A percentile compares a stretch with the other conserved stretches of the same genome.
Evolutionary conservation across 768 basidiomycete species (phyloP).

Genomic region (Boletellus sp.): DNA sequence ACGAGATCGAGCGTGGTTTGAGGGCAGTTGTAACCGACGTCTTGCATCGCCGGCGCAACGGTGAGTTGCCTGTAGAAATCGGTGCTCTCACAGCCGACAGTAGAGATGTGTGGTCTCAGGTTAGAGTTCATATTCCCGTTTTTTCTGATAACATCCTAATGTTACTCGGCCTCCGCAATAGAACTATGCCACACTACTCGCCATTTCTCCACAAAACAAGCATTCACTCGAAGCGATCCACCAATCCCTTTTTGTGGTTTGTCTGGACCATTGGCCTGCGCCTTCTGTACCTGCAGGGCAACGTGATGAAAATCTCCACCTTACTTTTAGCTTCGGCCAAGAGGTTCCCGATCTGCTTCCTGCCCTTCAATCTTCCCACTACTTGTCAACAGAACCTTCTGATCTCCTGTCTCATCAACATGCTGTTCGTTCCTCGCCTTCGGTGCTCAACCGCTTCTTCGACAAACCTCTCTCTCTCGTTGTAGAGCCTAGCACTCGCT

Average conservation of each 20-base stretch:
- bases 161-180: background rate
- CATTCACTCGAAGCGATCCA: slow-evolving; percentile 60
- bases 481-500: slow-evolving; percentile 80
- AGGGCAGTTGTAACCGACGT: slow-evolving; percentile 56
- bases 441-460: slow-evolving; percentile 79
- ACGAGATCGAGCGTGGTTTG: slow-evolving; percentile 45
- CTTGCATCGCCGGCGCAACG: slow-evolving; percentile 40
- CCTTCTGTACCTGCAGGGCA: slow-evolving; percentile 23
- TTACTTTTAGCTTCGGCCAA: slow-evolving; percentile 31
- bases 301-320: slow-evolving; percentile 25
- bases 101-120: slow-evolving; percentile 78
- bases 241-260: slow-evolving; percentile 74
- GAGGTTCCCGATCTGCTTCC: background rate
- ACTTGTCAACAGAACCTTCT: slow-evolving; percentile 8
- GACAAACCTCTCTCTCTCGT: slow-evolving; percentile 84
- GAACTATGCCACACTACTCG: slow-evolving; percentile 70
- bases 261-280: slow-evolving; percentile 70
- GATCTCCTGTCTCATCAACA: slow-evolving; percentile 70
- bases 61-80: slow-evolving; percentile 58
- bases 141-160: background rate
- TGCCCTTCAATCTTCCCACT: slow-evolving; percentile 6
- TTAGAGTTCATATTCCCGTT: slow-evolving; percentile 31
- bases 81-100: slow-evolving; percentile 76
- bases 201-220: slow-evolving; percentile 63
- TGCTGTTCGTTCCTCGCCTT: slow-evolving; percentile 62